A percentile compares a stretch with the other conserved stretches of the same genome.
phyloP scores from a whole-genome alignment of 768 basidiomycete species.

The Termitomyces sp. region DNA sequence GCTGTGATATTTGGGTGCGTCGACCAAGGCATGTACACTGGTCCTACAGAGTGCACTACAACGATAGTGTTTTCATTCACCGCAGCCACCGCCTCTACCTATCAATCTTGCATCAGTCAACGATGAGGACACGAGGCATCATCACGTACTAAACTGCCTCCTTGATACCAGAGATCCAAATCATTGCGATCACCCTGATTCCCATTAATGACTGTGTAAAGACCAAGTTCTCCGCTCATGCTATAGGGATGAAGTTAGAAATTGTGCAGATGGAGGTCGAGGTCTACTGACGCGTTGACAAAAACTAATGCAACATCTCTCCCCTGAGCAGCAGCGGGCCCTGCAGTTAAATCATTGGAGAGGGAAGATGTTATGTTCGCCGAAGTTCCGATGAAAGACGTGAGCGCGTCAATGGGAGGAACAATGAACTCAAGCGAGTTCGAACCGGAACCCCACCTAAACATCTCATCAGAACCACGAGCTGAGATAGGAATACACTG shows the following conservation, averaged over 20 bases:
- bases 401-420: constrained; percentile 42
- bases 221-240: constrained; percentile 45
- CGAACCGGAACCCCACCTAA: constrained; percentile 46
- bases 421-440: constrained; percentile 40
- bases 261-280: background rate
- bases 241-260: constrained; percentile 21
- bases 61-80: constrained; percentile 76
- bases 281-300: constrained; percentile 41
- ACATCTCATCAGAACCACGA: background rate
- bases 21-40: constrained; percentile 69
- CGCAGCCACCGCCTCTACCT: constrained; percentile 54
- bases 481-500: constrained; percentile 9
- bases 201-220: constrained; percentile 56
- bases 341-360: constrained; percentile 35
- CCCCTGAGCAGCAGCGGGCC: constrained; percentile 32
- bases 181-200: constrained; percentile 59
- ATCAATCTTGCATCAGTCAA: constrained; percentile 12
- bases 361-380: constrained; percentile 36
- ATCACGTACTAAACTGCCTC: constrained; percentile 36
- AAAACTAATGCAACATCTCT: constrained; percentile 58
- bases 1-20: constrained; percentile 68
- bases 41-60: constrained; percentile 74
- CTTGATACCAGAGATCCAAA: constrained; percentile 51
- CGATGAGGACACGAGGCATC: background rate
- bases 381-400: constrained; percentile 29